Evolutionary conservation across 345 rosid species (phyloP).

Genomic region (Microthlaspi erraticum): DNA sequence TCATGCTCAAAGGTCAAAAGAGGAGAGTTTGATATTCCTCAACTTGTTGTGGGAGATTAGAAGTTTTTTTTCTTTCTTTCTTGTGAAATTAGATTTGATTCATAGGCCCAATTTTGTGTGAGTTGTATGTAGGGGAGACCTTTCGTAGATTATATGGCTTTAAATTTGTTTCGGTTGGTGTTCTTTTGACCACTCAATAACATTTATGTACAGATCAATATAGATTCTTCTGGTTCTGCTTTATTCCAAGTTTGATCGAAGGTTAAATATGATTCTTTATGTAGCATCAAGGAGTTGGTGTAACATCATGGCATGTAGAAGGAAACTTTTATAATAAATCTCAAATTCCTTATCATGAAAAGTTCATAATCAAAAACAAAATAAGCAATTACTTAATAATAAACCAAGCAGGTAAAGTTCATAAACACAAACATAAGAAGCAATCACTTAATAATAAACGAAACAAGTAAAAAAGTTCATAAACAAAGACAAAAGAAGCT

Average conservation of each 20-base stretch:
- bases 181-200: slow-evolving; percentile 12
- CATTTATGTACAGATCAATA: slow-evolving; percentile 38
- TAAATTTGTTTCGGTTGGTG: slow-evolving; percentile 22
- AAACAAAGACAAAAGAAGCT: too few species aligned
- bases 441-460: too few species aligned
- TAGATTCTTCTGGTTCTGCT: slow-evolving; percentile 33
- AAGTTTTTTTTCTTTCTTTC: neutral
- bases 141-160: slow-evolving; percentile 27
- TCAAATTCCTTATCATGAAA: too few species aligned
- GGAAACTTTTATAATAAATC: too few species aligned
- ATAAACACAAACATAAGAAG: too few species aligned
- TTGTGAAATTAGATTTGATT: slow-evolving; percentile 43
- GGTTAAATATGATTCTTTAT: too few species aligned
- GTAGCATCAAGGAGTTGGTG: too few species aligned
- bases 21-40: slow-evolving; percentile 9
- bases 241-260: neutral
- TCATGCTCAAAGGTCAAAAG: slow-evolving; percentile 29
- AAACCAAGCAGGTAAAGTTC: too few species aligned
- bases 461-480: too few species aligned
- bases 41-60: slow-evolving; percentile 25
- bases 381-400: too few species aligned
- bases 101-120: slow-evolving; percentile 48
- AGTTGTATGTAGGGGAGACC: slow-evolving; percentile 34
- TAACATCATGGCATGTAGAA: too few species aligned
- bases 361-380: too few species aligned